phyloP scores from a whole-genome alignment of 768 basidiomycete genomes.

The Mycena rebaudengoi region DNA sequence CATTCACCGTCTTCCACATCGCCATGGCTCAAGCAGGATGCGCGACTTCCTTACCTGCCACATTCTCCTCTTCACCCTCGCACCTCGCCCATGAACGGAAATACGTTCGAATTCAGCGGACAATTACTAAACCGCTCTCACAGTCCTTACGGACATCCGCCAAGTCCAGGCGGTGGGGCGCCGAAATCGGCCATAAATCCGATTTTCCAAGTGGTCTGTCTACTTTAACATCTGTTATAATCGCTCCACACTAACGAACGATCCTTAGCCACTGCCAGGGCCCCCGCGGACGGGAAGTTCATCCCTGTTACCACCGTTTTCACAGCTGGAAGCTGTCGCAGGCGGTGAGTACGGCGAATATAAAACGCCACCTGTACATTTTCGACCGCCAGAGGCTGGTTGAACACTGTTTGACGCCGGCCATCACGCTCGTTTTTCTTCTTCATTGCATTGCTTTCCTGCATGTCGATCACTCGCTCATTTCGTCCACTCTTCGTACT shows the following conservation, averaged over 20 bases:
- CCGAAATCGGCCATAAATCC: conserved; percentile 82
- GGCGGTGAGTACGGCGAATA: conserved; percentile 71
- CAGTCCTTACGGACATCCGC: conserved; percentile 63
- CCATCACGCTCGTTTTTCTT: conserved; percentile 33
- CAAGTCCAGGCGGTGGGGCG: conserved; percentile 66
- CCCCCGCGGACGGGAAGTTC: no score
- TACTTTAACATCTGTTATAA: conserved; percentile 42
- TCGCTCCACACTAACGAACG: no score
- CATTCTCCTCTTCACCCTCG: conserved; percentile 41
- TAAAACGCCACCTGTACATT: conserved; percentile 79
- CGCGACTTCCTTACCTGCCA: conserved; percentile 42
- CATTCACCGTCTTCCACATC: conserved; percentile 49
- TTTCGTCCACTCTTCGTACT: conserved; percentile 30
- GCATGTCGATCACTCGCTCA: conserved; percentile 34
- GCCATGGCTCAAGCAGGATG: conserved; percentile 40
- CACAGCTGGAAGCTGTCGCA: conserved; percentile 84
- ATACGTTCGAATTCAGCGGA: conserved; percentile 62
- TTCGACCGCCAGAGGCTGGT: conserved; percentile 59
- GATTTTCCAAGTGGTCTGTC: conserved; percentile 90
- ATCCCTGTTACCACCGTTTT: conserved; percentile 76
- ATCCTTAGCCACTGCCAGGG: no score
- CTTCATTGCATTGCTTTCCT: conserved; percentile 17
- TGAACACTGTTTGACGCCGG: conserved; percentile 36
- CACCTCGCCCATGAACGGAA: conserved; percentile 45
- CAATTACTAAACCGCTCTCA: conserved; percentile 41